Evolutionary conservation across 306 rosid genomes (phyloP), one percentile per base, ranked within the genome.

Genomic region (Cucurbita moschata): DNA sequence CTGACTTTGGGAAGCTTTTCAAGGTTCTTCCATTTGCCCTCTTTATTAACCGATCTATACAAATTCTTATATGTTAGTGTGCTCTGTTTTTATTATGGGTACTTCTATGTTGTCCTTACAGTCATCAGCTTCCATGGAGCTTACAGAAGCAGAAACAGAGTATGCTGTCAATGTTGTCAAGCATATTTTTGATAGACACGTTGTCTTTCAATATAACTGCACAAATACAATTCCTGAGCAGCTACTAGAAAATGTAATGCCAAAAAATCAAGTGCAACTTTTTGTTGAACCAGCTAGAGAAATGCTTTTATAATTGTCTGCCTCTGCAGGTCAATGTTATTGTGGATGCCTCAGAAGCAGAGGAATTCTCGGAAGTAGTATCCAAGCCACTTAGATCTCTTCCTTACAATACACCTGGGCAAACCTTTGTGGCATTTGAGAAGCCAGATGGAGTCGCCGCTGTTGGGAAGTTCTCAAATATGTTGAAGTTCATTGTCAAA

Each of bases 131-230:
- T 88, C 96, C 35, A 94, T 91, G 84, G 99, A 94, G 82, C 93
- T 94, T 67, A 94, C 99, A 73, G 99, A 94, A 82, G 90, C 99
- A 10, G 99, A 94, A 88, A 94, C 99, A 19, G 99, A 94, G 84
- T 94, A 94, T 74, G 89, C 97, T 66, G 99, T 94, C 73, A 94
- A 89, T 80, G 96, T 82, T 77, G 99, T 94, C 66, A 94, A 94
- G 85, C 97, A 94, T 85, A 86, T 91, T 53, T 94, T 88, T 77
- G 97, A 89, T 83, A 74, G 83, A 38, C 95, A 91, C 82, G 85
- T 94, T 46, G 92, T 91, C 82, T 87, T 94, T 87, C 99, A 94
- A 83, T 94, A 85, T 83, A 94, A 91, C 92, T 87, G 96, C 95
- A 94, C 89, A 79, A 94, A 91, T 79, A 94, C 99, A 7, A 91